phyloP scores from a whole-genome alignment of 2,329 filamentous ascomycete species.

The Trichoderma koningii region DNA sequence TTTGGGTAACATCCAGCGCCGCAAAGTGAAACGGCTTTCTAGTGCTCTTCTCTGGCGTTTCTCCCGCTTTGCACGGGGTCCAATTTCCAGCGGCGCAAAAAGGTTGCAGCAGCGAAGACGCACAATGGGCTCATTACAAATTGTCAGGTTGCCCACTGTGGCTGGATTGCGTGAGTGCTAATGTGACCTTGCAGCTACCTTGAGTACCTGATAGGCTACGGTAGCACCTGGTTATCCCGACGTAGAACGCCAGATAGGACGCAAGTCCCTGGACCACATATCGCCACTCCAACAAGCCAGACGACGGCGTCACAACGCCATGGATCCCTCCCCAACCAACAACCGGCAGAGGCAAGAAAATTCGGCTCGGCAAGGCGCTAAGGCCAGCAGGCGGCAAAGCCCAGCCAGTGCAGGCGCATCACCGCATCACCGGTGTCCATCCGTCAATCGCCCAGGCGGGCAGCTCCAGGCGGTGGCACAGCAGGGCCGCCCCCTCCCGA shows the following conservation, averaged over 20 bases:
- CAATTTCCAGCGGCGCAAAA: not conserved
- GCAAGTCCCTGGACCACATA: no score
- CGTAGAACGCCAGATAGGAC: no score
- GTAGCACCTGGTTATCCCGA: not conserved
- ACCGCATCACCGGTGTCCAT: not conserved
- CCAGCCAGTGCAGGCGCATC: not conserved
- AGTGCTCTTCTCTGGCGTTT: slow-evolving; percentile 17
- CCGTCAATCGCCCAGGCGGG: not conserved
- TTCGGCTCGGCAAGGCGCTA: slow-evolving; percentile 20
- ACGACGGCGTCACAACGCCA: not conserved
- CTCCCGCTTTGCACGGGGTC: not conserved
- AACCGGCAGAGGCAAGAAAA: slow-evolving; percentile 13
- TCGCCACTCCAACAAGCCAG: not conserved
- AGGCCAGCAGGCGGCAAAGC: slow-evolving; percentile 1
- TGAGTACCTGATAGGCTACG: not conserved
- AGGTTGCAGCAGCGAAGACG: slow-evolving; percentile 4
- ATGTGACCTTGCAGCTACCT: no score
- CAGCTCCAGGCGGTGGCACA: slow-evolving; percentile 19
- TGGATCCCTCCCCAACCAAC: not conserved
- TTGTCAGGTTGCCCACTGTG: not conserved
- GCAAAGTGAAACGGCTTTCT: slow-evolving; percentile 16
- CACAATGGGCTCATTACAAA: not conserved
- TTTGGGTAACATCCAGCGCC: slow-evolving; percentile 13
- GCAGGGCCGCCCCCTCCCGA: slow-evolving; percentile 10
- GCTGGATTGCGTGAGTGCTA: no score